phyloP scores from a whole-genome alignment of 2,329 filamentous ascomycete species.

The Alternaria ventricosa region DNA sequence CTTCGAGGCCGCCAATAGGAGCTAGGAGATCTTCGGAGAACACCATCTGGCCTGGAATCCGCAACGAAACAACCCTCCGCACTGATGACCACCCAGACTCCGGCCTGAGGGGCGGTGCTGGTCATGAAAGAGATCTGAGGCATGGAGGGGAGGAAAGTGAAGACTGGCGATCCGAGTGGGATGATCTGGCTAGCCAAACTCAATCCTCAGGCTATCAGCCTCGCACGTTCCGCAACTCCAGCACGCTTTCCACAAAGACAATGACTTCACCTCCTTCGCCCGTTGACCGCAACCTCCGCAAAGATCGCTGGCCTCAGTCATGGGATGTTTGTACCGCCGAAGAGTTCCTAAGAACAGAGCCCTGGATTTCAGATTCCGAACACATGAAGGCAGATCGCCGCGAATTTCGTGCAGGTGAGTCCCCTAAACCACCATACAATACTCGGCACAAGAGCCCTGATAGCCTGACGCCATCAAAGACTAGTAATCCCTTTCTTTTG shows the following conservation, averaged over 20 bases:
- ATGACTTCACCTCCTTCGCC: neutral
- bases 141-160: neutral
- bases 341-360: neutral
- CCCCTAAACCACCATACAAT: neutral
- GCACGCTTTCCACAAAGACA: neutral
- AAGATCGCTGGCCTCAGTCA: neutral
- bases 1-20: neutral
- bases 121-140: neutral
- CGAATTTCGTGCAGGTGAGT: neutral
- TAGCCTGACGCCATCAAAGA: neutral
- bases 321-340: neutral
- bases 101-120: constrained; percentile 1
- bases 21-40: neutral
- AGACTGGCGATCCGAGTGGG: constrained; percentile 8
- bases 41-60: neutral
- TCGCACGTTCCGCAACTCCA: constrained; percentile 1
- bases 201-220: neutral
- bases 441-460: neutral
- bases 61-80: neutral
- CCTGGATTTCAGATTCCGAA: neutral
- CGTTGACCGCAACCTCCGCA: neutral
- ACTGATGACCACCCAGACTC: neutral
- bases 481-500: neutral
- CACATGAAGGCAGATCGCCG: neutral
- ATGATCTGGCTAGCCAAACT: neutral